A percentile compares a stretch with the other conserved stretches of the same genome.
These are phyloP conservation scores for Saccharomycopsis fermentans DNA, from an alignment of 805 yeast genomes.

Conservation along the genomic window DNA sequence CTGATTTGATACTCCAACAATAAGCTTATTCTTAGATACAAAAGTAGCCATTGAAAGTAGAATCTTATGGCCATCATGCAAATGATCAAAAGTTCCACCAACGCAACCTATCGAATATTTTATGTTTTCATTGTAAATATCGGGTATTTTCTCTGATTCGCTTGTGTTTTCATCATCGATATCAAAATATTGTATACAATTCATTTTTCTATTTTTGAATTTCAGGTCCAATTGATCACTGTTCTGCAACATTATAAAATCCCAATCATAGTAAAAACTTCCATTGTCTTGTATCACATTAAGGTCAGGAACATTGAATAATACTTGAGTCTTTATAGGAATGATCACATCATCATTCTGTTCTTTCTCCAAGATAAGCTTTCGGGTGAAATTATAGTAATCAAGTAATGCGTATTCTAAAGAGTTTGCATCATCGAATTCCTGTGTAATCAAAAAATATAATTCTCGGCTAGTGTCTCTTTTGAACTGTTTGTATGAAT, in stretches of 20 bases:
- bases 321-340: constrained; percentile 17
- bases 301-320: constrained; percentile 13
- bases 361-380: constrained; percentile 4
- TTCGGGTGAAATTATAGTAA: constrained; percentile 26
- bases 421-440: constrained; percentile 21
- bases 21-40: constrained; percentile 42
- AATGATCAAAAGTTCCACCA: constrained; percentile 96
- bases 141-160: background rate
- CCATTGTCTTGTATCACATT: background rate
- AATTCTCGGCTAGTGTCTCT: background rate
- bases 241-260: background rate
- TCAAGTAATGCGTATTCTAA: constrained; percentile 26
- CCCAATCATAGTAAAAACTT: constrained; percentile 2
- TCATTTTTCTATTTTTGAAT: background rate
- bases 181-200: background rate
- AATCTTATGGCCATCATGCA: constrained; percentile 92
- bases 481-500: constrained; percentile 3
- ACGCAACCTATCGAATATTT: constrained; percentile 40
- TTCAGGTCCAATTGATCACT: background rate
- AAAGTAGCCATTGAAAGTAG: constrained; percentile 65
- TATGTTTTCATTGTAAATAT: background rate
- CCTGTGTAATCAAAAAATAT: constrained; percentile 24
- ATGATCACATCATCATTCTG: background rate
- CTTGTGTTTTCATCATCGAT: background rate
- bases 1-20: constrained; percentile 79